phyloP scores from a whole-genome alignment of 306 rosid species.

The Dicorynia guianensis region DNA sequence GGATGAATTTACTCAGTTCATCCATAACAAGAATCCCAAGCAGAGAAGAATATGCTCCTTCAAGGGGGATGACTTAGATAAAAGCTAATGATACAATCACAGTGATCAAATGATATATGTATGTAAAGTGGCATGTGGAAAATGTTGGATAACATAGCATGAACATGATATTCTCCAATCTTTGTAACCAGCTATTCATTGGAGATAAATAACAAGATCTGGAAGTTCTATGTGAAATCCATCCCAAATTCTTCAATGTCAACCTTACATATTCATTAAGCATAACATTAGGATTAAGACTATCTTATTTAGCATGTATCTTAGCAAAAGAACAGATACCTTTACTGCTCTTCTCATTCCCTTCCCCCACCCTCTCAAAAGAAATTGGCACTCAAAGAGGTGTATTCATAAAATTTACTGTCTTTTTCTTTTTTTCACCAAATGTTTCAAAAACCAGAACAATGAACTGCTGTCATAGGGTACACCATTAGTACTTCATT shows the following conservation, averaged over 20 bases:
- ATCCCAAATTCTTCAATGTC: not conserved
- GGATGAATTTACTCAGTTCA: slow-evolving; percentile 21
- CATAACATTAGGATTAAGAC: not conserved
- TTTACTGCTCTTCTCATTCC: slow-evolving; percentile 1
- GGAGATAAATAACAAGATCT: not conserved
- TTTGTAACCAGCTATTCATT: slow-evolving; percentile 15
- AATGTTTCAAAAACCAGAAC: not conserved
- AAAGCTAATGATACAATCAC: slow-evolving; percentile 23
- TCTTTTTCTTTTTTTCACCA: not conserved
- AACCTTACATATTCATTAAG: not conserved
- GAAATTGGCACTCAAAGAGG: not conserved
- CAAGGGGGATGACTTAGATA: slow-evolving; percentile 31
- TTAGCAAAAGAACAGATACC: not conserved
- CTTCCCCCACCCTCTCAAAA: not conserved
- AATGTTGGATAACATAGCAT: slow-evolving; percentile 26
- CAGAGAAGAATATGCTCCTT: slow-evolving; percentile 34
- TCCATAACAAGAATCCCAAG: slow-evolving; percentile 40
- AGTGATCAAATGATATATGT: slow-evolving; percentile 2
- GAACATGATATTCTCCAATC: slow-evolving; percentile 5
- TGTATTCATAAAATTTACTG: not conserved
- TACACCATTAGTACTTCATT: not conserved
- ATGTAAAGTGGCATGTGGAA: slow-evolving; percentile 24
- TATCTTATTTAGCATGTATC: no score
- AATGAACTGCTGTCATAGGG: not conserved
- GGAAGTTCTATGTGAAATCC: not conserved